Base-by-base conservation (phyloP, 257 asterid species). In the Solanum verrucosum region DNA sequence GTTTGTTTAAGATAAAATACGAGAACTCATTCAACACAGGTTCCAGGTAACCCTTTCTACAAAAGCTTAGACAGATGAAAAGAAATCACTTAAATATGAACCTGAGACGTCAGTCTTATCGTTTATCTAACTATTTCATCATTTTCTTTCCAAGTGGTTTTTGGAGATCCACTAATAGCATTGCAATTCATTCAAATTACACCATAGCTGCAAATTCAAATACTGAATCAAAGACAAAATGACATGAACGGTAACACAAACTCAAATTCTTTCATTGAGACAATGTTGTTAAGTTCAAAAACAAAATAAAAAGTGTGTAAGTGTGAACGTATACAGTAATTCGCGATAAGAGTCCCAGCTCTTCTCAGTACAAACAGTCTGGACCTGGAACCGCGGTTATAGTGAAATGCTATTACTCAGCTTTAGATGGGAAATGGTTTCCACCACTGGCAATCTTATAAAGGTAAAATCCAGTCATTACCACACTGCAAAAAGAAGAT, bases 391-490 rank as follows among this genome's bases (percentile, higher is more conserved):
- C 88, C 14, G 5, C 46, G 4, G 38, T 25, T 25, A 15, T 40
- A 23, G 9, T 3, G 87, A 63, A 83, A 59, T 23, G 49, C 6
- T 81, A 37, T 89, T 84, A 96, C 92, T 97, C 98, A 5, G 85
- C 27, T 94, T 97, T 95, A 1, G 98, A 90, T 8, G 95, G 90
- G 89, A 96, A 71, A 90, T 94, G 97, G 90, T 96, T 96, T 90
- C 99, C 99, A 12, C 98, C 98, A 0, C 95, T 93, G 42, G 91
- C 93, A 44, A 97, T 60, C 93, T 97, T 97, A 95, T 92, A 96
- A 18, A 95, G 90, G 88, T 95, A 97, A 89, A 96, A 97, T 33
- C 72, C 94, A 9, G 97, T 87, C 99, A 97, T 96, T 70, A 94
- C 79, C n/a, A 89, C 85, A 84, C 99, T 97, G 98, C 93, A 91